Conservation (phyloP, 331 rosid genomes). For the Rosa hybrid region DNA sequence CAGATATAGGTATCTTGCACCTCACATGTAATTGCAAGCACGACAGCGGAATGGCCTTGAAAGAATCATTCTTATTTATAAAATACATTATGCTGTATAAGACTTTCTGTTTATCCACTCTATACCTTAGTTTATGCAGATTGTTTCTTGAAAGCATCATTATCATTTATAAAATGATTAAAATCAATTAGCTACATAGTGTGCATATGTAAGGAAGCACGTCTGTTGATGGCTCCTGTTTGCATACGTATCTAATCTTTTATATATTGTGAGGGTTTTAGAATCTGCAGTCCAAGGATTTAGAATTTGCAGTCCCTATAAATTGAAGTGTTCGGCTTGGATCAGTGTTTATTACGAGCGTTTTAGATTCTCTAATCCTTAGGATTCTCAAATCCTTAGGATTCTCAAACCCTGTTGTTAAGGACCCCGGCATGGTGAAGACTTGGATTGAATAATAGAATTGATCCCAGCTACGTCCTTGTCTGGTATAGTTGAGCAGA, state of each 20-base stretch:
- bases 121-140: not conserved
- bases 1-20: conserved; percentile 3
- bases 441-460: not conserved
- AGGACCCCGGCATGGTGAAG: not conserved
- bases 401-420: not conserved
- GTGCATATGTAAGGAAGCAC: not conserved
- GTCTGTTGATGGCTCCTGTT: not conserved
- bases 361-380: not conserved
- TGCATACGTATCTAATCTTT: not conserved
- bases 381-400: not conserved
- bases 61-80: not conserved
- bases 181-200: not conserved
- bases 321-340: not conserved
- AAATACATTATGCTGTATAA: not conserved
- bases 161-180: not conserved
- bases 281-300: not conserved
- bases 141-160: conserved; percentile 9
- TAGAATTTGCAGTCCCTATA: not conserved
- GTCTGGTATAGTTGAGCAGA: not conserved
- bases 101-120: not conserved
- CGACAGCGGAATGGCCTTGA: not conserved
- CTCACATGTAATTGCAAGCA: not conserved
- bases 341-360: not conserved
- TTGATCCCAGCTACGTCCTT: not conserved
- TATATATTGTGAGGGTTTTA: not conserved